Percentiles rank a stretch among this genome's conserved stretches.
Evolutionary conservation across 768 basidiomycete genomes (phyloP).

Genomic region (Xerocomellus intermedius): DNA sequence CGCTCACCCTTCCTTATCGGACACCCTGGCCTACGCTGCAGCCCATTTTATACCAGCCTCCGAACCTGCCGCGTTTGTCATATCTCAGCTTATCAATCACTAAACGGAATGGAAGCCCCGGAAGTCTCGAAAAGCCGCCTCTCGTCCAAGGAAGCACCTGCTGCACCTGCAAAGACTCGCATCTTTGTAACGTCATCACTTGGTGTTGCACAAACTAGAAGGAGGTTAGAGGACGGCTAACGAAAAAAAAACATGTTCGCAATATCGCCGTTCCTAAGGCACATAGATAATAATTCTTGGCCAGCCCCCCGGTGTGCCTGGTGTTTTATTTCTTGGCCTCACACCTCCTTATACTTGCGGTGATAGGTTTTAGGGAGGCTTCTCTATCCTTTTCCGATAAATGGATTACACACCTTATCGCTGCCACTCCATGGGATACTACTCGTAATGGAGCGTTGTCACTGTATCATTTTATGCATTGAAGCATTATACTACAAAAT

Average conservation of each 20-base stretch:
- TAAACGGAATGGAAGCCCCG: constrained; percentile 4
- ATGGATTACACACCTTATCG: background rate
- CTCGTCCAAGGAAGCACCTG: constrained; percentile 2
- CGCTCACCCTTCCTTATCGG: background rate
- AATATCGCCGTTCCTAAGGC: background rate
- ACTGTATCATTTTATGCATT: no score
- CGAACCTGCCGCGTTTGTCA: constrained; percentile 1
- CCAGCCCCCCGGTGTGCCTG: background rate
- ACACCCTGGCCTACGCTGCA: background rate
- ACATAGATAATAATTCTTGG: background rate
- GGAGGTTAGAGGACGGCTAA: background rate
- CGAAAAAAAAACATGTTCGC: background rate
- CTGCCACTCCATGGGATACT: background rate
- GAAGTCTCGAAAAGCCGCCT: constrained; percentile 1
- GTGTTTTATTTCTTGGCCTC: constrained; percentile 4
- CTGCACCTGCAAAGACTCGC: background rate
- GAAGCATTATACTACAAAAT: no score
- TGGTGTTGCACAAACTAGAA: no score
- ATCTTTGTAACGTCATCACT: background rate
- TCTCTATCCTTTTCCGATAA: background rate
- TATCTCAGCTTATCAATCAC: constrained; percentile 1
- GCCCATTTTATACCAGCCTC: background rate
- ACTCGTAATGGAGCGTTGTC: no score
- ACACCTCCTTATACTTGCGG: background rate
- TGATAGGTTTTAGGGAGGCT: background rate